phyloP scores from a whole-genome alignment of 495 filamentous ascomycete species.

The Penicilliopsis zonata region DNA sequence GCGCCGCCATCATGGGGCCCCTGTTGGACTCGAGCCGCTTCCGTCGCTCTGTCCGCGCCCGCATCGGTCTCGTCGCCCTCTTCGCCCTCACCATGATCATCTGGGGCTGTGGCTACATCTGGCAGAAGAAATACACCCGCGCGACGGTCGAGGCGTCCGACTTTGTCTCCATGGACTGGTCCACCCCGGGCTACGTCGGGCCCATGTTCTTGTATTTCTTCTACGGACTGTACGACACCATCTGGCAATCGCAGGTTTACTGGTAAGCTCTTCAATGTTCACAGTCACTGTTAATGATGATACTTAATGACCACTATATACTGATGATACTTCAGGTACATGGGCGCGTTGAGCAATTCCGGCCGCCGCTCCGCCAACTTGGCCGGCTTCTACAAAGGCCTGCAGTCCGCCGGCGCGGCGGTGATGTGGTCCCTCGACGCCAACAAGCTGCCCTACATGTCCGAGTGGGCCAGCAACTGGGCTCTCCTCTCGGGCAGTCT shows the following conservation, averaged over 20 bases:
- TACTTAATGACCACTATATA: too few species aligned
- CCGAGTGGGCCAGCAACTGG: slow-evolving; percentile 46
- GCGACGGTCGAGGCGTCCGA: slow-evolving; percentile 29
- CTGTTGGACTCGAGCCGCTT: slow-evolving; percentile 32
- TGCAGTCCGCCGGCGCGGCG: slow-evolving; percentile 81
- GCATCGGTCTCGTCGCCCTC: slow-evolving; percentile 31
- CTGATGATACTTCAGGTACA: too few species aligned
- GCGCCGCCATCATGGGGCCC: slow-evolving; percentile 36
- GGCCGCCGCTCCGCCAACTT: slow-evolving; percentile 77
- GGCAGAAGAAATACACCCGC: slow-evolving; percentile 29
- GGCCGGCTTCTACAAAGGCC: slow-evolving; percentile 83
- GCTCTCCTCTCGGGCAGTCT: slow-evolving; percentile 54
- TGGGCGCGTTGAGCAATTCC: slow-evolving; percentile 81
- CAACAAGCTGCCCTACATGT: slow-evolving; percentile 45
- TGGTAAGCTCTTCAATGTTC: too few species aligned
- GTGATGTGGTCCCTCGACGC: slow-evolving; percentile 72
- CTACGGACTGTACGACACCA: slow-evolving; percentile 40
- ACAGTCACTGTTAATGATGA: too few species aligned
- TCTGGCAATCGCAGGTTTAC: slow-evolving; percentile 70
- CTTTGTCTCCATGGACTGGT: slow-evolving; percentile 17
- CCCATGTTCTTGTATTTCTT: slow-evolving; percentile 45
- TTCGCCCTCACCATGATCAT: slow-evolving; percentile 35
- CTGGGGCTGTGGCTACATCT: slow-evolving; percentile 43
- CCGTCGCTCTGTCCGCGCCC: slow-evolving; percentile 27
- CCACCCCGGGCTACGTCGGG: too few species aligned